Conservation (phyloP, 2,329 filamentous ascomycete species). For the Colletotrichum agaves region DNA sequence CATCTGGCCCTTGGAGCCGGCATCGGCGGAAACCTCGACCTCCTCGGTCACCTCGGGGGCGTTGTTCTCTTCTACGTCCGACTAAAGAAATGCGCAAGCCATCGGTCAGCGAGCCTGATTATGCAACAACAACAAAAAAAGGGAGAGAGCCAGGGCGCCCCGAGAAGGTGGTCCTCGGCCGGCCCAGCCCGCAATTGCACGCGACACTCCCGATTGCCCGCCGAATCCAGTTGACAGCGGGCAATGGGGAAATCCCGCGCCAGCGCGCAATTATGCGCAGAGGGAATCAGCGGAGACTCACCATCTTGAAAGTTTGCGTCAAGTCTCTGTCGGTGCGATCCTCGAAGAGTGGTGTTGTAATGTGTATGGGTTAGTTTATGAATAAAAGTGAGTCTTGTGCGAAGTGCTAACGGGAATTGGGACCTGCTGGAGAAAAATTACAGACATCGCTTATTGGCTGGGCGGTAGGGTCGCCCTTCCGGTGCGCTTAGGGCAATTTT, state of each 20-base stretch:
- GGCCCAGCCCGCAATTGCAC: slow-evolving; percentile 3
- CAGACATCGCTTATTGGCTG: slow-evolving; percentile 32
- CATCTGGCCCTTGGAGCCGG: slow-evolving; percentile 90
- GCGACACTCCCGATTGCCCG: neutral
- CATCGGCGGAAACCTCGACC: slow-evolving; percentile 96
- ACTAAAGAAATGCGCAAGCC: slow-evolving; percentile 63
- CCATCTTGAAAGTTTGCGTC: slow-evolving; percentile 67
- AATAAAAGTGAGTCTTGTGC: slow-evolving; percentile 42
- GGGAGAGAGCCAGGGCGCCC: neutral
- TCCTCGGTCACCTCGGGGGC: slow-evolving; percentile 85
- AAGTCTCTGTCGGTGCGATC: slow-evolving; percentile 70
- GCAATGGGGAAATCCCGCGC: neutral
- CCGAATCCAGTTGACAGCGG: neutral
- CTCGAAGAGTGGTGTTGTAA: slow-evolving; percentile 68
- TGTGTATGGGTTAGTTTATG: slow-evolving; percentile 48
- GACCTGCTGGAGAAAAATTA: slow-evolving; percentile 21
- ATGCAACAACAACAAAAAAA: neutral
- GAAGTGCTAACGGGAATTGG: slow-evolving; percentile 25
- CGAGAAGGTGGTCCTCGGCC: slow-evolving; percentile 2
- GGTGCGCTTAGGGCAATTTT: slow-evolving; percentile 55
- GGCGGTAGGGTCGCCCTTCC: slow-evolving; percentile 16
- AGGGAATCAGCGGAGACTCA: slow-evolving; percentile 51
- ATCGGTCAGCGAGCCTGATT: slow-evolving; percentile 36
- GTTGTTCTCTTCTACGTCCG: slow-evolving; percentile 99
- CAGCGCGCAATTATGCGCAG: neutral